Percentiles rank a stretch among this genome's conserved stretches.
Evolutionary conservation across 768 basidiomycete species (phyloP).

Genomic region (Leccinum ochraceum): DNA sequence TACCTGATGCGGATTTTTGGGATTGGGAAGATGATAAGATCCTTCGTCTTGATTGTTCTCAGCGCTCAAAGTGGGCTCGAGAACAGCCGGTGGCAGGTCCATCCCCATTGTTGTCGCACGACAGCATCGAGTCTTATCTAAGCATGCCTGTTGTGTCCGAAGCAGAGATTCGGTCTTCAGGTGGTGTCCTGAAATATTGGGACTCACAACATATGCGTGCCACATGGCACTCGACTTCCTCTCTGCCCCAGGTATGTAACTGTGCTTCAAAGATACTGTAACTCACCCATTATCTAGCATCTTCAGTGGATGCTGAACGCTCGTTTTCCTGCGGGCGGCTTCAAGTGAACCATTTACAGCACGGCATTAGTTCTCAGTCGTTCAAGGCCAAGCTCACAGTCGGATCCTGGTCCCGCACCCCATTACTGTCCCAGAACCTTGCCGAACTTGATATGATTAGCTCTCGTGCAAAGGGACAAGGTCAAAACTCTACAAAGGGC

Average conservation of each 20-base stretch:
- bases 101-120: background rate
- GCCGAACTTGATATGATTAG: background rate
- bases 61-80: background rate
- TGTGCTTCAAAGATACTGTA: background rate
- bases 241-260: background rate
- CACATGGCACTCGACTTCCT: background rate
- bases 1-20: too few species aligned
- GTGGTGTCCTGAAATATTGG: background rate
- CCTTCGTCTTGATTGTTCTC: background rate
- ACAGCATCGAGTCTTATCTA: background rate
- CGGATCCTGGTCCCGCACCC: slow-evolving; percentile 1
- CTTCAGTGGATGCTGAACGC: background rate
- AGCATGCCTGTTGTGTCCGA: background rate
- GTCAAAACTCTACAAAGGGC: background rate
- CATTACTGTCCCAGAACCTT: background rate
- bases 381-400: background rate
- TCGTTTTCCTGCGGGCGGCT: slow-evolving; percentile 1
- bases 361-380: background rate
- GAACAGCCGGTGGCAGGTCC: background rate
- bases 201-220: background rate
- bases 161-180: background rate
- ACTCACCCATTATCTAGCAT: background rate
- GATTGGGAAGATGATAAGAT: background rate
- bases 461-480: background rate
- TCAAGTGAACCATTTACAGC: slow-evolving; percentile 4